phyloP scores from a whole-genome alignment of 2,329 filamentous ascomycete genomes.

The Epichloe amarillans region DNA sequence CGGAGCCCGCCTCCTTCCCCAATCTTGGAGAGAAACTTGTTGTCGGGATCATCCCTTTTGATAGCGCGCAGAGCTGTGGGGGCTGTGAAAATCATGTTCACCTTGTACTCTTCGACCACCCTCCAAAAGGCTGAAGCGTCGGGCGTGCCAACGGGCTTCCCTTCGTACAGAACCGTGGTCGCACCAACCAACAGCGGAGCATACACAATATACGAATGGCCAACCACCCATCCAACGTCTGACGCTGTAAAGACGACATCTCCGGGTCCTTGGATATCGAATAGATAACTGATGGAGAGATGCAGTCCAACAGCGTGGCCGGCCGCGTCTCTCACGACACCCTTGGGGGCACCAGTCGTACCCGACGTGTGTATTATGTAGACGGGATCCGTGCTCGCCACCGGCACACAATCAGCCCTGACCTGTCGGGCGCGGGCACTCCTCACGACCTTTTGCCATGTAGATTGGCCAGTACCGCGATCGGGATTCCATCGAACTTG shows the following conservation, averaged over 20 bases:
- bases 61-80: conserved; percentile 81
- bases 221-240: conserved; percentile 73
- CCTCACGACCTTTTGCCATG: conserved; percentile 67
- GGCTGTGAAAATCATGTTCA: conserved; percentile 74
- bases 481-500: conserved; percentile 60
- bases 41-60: conserved; percentile 69
- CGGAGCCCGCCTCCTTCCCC: conserved; percentile 59
- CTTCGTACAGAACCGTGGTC: conserved; percentile 79
- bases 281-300: conserved; percentile 70
- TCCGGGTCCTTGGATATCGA: conserved; percentile 68
- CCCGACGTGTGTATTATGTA: conserved; percentile 87
- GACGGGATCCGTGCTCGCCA: conserved; percentile 64
- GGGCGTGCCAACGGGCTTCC: conserved; percentile 84
- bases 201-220: conserved; percentile 74
- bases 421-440: conserved; percentile 55
- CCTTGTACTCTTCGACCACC: conserved; percentile 70
- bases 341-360: conserved; percentile 73
- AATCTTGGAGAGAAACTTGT: conserved; percentile 46
- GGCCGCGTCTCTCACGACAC: conserved; percentile 68
- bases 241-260: conserved; percentile 64
- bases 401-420: conserved; percentile 61
- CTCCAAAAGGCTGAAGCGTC: conserved; percentile 83
- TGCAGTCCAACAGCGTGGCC: conserved; percentile 80
- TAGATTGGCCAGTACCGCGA: conserved; percentile 54
- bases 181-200: conserved; percentile 75